phyloP scores from a whole-genome alignment of 1,284 basidiomycete species.

The Inonotus obliquus region DNA sequence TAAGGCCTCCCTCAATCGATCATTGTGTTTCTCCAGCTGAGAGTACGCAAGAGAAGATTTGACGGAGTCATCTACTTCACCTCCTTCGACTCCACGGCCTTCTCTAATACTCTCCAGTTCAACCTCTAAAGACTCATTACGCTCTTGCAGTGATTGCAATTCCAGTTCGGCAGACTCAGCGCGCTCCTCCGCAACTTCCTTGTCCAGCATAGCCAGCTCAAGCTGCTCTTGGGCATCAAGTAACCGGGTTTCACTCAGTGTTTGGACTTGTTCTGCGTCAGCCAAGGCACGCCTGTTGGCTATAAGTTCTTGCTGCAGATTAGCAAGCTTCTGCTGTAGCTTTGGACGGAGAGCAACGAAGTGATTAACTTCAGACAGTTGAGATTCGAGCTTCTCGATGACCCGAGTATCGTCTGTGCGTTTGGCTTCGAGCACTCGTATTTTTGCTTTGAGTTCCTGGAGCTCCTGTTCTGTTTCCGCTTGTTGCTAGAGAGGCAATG shows the following conservation, averaged over 20 bases:
- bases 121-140: constrained; percentile 76
- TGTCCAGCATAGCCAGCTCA: constrained; percentile 94
- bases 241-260: constrained; percentile 55
- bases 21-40: constrained; percentile 95
- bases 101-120: constrained; percentile 78
- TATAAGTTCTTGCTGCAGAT: constrained; percentile 74
- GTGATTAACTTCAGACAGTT: constrained; percentile 77
- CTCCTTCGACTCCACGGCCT: constrained; percentile 33
- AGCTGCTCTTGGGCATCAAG: constrained; percentile 82
- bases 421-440: constrained; percentile 83
- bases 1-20: constrained; percentile 90
- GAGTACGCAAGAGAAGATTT: constrained; percentile 78
- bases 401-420: constrained; percentile 83
- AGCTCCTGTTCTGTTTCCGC: constrained; percentile 48
- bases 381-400: constrained; percentile 81
- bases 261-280: constrained; percentile 61
- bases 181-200: constrained; percentile 95
- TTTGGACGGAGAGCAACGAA: constrained; percentile 86
- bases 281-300: constrained; percentile 62
- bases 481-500: neutral
- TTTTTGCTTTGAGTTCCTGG: constrained; percentile 81
- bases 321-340: constrained; percentile 81
- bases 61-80: constrained; percentile 40
- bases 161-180: constrained; percentile 79
- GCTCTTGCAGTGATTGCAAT: constrained; percentile 74